phyloP scores from a whole-genome alignment of 768 basidiomycete genomes.

The Thelephora ganbajun region DNA sequence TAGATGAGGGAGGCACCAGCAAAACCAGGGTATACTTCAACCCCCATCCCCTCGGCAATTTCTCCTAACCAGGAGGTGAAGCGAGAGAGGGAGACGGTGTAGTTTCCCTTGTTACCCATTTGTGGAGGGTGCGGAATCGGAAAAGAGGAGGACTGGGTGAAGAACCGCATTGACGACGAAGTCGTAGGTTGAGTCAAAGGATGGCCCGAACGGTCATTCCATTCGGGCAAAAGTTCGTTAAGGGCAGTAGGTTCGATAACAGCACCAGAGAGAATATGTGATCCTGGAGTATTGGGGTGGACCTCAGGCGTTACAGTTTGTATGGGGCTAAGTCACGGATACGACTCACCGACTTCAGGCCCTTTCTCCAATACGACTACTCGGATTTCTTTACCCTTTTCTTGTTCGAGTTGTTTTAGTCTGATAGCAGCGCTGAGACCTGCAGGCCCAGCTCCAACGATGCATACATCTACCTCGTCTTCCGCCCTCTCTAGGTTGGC shows the following conservation, averaged over 20 bases:
- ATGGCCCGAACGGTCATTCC: conserved; percentile 51
- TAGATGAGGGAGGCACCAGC: conserved; percentile 80
- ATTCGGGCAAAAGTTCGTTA: conserved; percentile 81
- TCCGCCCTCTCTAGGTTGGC: conserved; percentile 62
- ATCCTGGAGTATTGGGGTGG: conserved; percentile 32
- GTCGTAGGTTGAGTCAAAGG: conserved; percentile 74
- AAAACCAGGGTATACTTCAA: conserved; percentile 95
- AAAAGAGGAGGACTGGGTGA: conserved; percentile 53
- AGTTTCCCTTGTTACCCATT: conserved; percentile 92
- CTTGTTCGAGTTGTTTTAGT: conserved; percentile 80
- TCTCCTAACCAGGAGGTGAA: conserved; percentile 82
- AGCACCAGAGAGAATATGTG: conserved; percentile 91
- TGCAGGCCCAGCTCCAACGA: conserved; percentile 92
- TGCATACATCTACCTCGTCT: conserved; percentile 93
- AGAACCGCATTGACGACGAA: conserved; percentile 71
- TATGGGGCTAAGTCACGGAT: background rate
- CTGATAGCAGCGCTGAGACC: conserved; percentile 93
- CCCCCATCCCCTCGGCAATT: conserved; percentile 76
- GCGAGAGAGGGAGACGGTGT: conserved; percentile 77
- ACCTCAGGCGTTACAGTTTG: background rate
- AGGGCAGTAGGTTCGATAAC: conserved; percentile 89
- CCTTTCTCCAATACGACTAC: conserved; percentile 97
- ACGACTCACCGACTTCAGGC: conserved; percentile 66
- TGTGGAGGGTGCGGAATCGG: conserved; percentile 94
- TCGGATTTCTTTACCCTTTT: conserved; percentile 66